Evolutionary conservation across 768 basidiomycete species (phyloP), one percentile per base, ranked within the genome.

Genomic region (Dioszegia hungarica): DNA sequence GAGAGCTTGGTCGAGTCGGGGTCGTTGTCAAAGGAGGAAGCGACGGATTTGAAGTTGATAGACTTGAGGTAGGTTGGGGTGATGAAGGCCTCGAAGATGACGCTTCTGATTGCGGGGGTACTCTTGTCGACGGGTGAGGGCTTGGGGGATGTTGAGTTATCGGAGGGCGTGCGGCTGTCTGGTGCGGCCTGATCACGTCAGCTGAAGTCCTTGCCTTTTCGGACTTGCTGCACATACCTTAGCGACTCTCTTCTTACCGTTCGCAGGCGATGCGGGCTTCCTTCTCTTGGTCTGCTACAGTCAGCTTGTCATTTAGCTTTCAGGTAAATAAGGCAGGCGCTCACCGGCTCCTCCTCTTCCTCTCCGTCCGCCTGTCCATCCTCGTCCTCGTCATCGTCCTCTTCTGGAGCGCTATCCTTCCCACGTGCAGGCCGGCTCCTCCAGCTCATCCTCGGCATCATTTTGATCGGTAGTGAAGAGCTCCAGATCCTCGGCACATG

Each of bases 111-210:
- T 0, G 38, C 19, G 19, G 60, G 27, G 14, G 59, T 33, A 38
- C 67, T 54, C 50, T 70, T 70, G 9, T 61, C 59, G 12, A 59
- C 59, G 3, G 68, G 61, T 34, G 68, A 41, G 3, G 50, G 52
- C 28, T 64, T 60, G 24, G 55, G 34, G 5, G 28, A 2, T 10
- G 44, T 25, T 10, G 54, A 33, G 22, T 25, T 14, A 33, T 8
- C 5, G 24, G 54, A 36, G 20, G 43, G 25, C 14, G 11, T 41
- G 29, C 39, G 38, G 29, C 25, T 25, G 9, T 31, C 14, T 6
- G 49, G 17, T n/a, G 17, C 5, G 11, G 24, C 34, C 8, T 39
- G 12, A 41, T 25, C 39, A 49, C n/a, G n/a, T n/a, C n/a, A n/a
- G n/a, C n/a, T n/a, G n/a, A n/a, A n/a, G n/a, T n/a, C n/a, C n/a